Base-by-base conservation (phyloP, 352 stramenopile species). In the Phytophthora tubulina region DNA sequence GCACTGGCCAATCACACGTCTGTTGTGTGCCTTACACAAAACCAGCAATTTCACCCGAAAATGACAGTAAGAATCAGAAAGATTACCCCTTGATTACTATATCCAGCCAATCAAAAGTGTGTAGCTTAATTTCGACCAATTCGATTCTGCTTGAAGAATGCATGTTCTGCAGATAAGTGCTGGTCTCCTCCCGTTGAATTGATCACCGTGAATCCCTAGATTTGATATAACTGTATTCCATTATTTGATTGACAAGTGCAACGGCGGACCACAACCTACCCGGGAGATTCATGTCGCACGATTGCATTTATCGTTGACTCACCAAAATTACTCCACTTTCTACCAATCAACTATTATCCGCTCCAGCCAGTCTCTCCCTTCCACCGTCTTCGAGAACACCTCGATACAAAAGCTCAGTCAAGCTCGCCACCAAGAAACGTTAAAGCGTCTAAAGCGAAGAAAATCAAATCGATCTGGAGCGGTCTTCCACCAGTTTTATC, bases 381-480 rank as follows among this genome's bases (percentile, higher is more conserved):
- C 65, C 11, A 55, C 10, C 4, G 14, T 58, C 15, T 72, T 73
- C 65, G 32, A 61, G 65, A 73, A 73, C 30, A 35, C 10, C 27
- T 27, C 32, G 5, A 64, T 46, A 62, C 55, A 72, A 60, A 67
- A 2, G 6, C 21, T 9, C 14, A 65, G 63, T 70, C 21, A 51
- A 52, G 11, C 15, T 51, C 27, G 17, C 35, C 38, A 42, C 50
- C 13, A 65, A 44, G 38, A 59, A 72, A 63, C 35, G 31, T 6
- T 13, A 62, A 58, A 21, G 31, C 6, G 1, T 14, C 11, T 27
- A 9, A 42, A 41, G 56, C 10, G n/a, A 4, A 6, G 27, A 57
- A 10, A 67, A 46, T 66, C 55, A 71, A 71, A 72, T 72, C 64
- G 33, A 48, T 39, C 2, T 21, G n/a, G 64, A 72, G 64, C 39